These are phyloP conservation scores for Asclepias syriaca DNA, from an alignment of 257 asterid species.

Conservation along the genomic window DNA sequence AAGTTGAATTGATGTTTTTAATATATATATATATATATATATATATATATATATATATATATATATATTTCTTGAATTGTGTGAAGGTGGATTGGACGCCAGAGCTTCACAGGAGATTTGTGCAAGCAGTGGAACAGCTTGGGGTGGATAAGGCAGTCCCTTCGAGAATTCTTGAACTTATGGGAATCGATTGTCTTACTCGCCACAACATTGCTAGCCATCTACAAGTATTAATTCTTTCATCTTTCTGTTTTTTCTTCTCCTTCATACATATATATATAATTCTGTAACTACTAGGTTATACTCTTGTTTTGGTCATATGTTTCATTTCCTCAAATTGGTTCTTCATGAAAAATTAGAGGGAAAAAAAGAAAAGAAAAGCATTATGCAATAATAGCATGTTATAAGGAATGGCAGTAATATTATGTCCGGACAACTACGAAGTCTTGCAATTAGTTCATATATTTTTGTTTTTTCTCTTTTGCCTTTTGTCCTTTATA, in stretches of 20 bases:
- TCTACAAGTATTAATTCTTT: slow-evolving; percentile 60
- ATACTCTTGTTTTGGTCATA: too few species aligned
- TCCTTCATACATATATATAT: background rate
- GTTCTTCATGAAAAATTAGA: background rate
- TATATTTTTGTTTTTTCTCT: slow-evolving; percentile 2
- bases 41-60: background rate
- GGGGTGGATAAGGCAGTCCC: slow-evolving; percentile 98
- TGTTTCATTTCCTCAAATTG: background rate
- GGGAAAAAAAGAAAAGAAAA: background rate
- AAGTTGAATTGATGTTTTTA: background rate
- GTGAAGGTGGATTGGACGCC: slow-evolving; percentile 97
- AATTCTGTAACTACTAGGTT: too few species aligned
- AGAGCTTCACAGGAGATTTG: slow-evolving; percentile 82
- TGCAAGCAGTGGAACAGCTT: slow-evolving; percentile 89
- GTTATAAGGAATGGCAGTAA: too few species aligned
- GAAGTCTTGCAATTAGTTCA: background rate
- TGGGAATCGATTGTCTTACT: slow-evolving; percentile 96
- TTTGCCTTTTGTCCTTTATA: slow-evolving; percentile 5
- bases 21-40: background rate
- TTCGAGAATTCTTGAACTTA: slow-evolving; percentile 82
- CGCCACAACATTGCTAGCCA: slow-evolving; percentile 97
- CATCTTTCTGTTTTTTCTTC: background rate
- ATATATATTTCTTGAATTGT: slow-evolving; percentile 20
- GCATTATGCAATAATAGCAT: too few species aligned
- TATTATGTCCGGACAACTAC: background rate